Conservation (phyloP, 2,329 filamentous ascomycete genomes). For the Apiospora pterosperma region DNA sequence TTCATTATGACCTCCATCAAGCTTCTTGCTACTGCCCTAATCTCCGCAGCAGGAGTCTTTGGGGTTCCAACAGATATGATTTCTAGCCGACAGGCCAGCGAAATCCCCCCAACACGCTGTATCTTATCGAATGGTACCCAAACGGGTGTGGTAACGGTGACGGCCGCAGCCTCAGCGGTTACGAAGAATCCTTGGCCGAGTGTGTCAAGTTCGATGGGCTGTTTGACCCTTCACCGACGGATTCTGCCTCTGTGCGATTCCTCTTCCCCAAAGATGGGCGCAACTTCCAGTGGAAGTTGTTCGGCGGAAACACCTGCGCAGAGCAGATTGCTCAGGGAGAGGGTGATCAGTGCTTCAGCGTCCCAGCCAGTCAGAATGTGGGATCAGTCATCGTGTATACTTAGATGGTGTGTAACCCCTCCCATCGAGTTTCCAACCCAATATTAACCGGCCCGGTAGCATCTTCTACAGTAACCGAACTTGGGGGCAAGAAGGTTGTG, state of each 20-base stretch:
- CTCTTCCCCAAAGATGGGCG: background rate
- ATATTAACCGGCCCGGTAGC: too few species aligned
- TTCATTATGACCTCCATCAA: too few species aligned
- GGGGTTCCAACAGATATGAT: background rate
- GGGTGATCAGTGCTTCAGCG: background rate
- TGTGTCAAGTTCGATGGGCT: background rate
- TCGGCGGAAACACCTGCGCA: background rate
- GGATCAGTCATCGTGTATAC: background rate
- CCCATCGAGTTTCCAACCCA: too few species aligned
- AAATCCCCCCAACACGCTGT: background rate
- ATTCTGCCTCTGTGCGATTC: background rate
- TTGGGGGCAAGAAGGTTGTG: too few species aligned
- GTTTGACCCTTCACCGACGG: background rate
- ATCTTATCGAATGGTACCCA: background rate
- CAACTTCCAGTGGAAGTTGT: background rate
- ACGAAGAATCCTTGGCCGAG: background rate
- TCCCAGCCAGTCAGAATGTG: background rate
- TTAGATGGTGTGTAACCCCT: background rate
- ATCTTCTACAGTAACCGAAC: too few species aligned
- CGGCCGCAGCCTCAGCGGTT: background rate
- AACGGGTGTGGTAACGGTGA: background rate
- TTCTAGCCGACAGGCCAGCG: background rate
- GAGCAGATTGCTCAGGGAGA: background rate
- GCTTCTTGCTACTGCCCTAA: background rate
- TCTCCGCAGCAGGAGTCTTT: background rate